Percentiles rank a stretch among this genome's conserved stretches.
Evolutionary conservation across 306 rosid species (phyloP).

Genomic region (Pueraria montana): DNA sequence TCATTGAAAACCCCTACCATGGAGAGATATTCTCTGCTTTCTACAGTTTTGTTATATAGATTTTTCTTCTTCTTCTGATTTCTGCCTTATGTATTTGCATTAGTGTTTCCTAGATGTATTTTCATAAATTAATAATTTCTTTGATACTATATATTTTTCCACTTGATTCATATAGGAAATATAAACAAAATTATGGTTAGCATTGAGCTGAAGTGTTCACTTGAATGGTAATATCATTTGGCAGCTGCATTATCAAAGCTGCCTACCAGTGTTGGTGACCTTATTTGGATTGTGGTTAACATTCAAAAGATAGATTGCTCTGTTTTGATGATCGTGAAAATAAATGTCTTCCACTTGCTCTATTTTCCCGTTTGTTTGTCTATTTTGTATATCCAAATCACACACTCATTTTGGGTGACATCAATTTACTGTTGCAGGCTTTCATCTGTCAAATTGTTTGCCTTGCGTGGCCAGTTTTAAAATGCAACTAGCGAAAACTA

Average conservation of each 20-base stretch:
- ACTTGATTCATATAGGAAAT: constrained; percentile 58
- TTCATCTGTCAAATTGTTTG: constrained; percentile 6
- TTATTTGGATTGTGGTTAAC: constrained; percentile 9
- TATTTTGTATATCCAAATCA: background rate
- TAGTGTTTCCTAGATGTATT: constrained; percentile 62
- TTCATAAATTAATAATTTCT: constrained; percentile 48
- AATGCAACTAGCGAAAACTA: background rate
- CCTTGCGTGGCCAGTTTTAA: background rate
- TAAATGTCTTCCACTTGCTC: background rate
- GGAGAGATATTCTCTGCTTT: constrained; percentile 50
- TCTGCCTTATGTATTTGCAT: constrained; percentile 53
- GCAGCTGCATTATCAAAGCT: constrained; percentile 34
- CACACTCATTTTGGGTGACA: background rate
- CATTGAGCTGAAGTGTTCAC: constrained; percentile 37
- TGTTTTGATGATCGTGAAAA: constrained; percentile 12
- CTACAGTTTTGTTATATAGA: constrained; percentile 58
- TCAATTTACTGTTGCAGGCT: background rate
- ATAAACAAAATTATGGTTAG: constrained; percentile 47
- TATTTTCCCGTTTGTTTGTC: background rate
- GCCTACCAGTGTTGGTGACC: background rate
- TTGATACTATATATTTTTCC: constrained; percentile 33
- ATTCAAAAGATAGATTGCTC: constrained; percentile 28
- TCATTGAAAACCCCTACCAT: constrained; percentile 46
- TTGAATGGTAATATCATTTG: constrained; percentile 23
- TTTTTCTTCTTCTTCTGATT: constrained; percentile 15